Evolutionary conservation across 140 eudicot species (phyloP).

Genomic region (Stevia rebaudiana): DNA sequence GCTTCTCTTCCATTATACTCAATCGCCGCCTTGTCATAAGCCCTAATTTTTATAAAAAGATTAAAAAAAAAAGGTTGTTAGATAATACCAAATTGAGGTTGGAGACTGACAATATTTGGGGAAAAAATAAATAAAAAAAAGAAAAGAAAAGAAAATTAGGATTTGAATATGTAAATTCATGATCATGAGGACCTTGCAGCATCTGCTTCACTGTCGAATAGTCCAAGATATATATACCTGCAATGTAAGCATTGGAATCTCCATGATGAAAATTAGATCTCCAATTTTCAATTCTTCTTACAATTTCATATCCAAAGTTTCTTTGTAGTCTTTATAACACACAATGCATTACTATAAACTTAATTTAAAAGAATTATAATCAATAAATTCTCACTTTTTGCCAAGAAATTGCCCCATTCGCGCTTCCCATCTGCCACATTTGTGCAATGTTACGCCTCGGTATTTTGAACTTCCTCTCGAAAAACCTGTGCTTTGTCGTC

Average conservation of each 20-base stretch:
- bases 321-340: neutral
- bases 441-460: constrained; percentile 79
- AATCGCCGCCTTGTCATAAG: constrained; percentile 86
- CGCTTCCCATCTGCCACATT: constrained; percentile 96
- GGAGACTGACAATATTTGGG: constrained; percentile 13
- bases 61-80: constrained; percentile 33
- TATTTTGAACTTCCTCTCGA: constrained; percentile 80
- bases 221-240: constrained; percentile 93
- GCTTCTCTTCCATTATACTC: constrained; percentile 82
- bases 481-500: constrained; percentile 82
- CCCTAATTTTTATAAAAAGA: constrained; percentile 54
- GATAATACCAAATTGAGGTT: constrained; percentile 30
- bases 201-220: constrained; percentile 71
- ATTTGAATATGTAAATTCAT: constrained; percentile 30
- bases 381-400: constrained; percentile 59
- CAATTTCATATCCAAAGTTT: constrained; percentile 19
- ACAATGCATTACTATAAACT: constrained; percentile 4
- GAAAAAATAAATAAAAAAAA: constrained; percentile 11
- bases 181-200: constrained; percentile 74
- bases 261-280: constrained; percentile 41
- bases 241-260: constrained; percentile 58
- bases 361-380: constrained; percentile 1
- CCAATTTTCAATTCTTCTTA: constrained; percentile 13
- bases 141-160: neutral
- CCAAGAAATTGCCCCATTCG: constrained; percentile 94